Conservation (phyloP, 495 filamentous ascomycete species). For the Xylaria nigripes region DNA sequence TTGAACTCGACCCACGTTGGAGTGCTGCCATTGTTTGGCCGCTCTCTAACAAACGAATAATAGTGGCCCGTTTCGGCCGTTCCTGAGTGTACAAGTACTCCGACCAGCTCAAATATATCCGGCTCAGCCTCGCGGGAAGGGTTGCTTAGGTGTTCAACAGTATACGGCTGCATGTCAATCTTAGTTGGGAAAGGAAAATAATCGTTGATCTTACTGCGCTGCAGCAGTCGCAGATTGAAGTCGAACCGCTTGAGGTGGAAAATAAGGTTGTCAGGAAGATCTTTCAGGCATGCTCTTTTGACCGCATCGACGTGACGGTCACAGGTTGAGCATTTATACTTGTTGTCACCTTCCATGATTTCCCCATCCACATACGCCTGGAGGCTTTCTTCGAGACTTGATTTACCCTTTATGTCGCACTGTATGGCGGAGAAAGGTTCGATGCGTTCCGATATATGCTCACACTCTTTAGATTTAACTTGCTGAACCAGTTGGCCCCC, state of each 20-base stretch:
- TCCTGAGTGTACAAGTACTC: constrained; percentile 84
- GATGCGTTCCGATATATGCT: constrained; percentile 81
- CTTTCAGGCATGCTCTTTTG: constrained; percentile 86
- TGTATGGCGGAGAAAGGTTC: constrained; percentile 95
- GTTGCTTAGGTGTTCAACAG: constrained; percentile 73
- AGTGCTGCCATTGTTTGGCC: constrained; percentile 46
- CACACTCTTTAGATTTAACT: constrained; percentile 88
- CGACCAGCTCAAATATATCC: constrained; percentile 87
- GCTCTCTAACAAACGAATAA: constrained; percentile 86
- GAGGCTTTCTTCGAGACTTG: constrained; percentile 72
- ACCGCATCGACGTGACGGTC: constrained; percentile 88
- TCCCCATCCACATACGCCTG: constrained; percentile 93
- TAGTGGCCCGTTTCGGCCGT: constrained; percentile 95
- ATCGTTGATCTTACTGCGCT: constrained; percentile 92
- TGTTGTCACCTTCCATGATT: constrained; percentile 96
- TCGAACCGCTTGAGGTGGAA: constrained; percentile 97
- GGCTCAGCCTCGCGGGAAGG: constrained; percentile 39
- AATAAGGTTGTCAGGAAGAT: constrained; percentile 88
- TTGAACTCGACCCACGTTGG: constrained; percentile 87
- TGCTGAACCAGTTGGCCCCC: constrained; percentile 90
- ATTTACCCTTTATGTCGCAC: constrained; percentile 94
- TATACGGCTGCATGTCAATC: constrained; percentile 90
- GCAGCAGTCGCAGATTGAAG: constrained; percentile 77
- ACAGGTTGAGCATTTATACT: constrained; percentile 93
- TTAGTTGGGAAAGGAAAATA: constrained; percentile 75